These are phyloP conservation scores for Candida sp. DNA, from an alignment of 1,139 yeast species.

Conservation along the genomic window DNA sequence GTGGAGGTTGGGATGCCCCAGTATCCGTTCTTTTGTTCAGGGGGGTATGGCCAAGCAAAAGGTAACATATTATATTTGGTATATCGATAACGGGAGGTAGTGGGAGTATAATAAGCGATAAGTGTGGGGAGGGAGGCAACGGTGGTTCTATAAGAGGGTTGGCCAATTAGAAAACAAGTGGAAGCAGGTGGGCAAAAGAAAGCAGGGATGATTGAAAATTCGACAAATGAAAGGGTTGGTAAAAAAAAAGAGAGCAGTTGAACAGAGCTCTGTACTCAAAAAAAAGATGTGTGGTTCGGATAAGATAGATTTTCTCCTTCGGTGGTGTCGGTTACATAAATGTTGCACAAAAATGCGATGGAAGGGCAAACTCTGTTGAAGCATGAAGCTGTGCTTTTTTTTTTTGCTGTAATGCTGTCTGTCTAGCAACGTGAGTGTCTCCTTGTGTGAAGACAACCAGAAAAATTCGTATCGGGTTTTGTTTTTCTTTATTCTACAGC, in stretches of 20 bases:
- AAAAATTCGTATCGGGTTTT: no score
- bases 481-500: no score
- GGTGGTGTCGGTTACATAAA: slow-evolving; percentile 2
- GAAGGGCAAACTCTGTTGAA: neutral
- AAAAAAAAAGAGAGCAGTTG: neutral
- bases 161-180: neutral
- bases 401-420: neutral
- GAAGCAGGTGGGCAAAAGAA: neutral
- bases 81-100: neutral
- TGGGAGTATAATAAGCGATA: neutral
- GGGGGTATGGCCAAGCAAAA: slow-evolving; percentile 51
- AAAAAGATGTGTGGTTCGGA: neutral
- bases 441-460: no score
- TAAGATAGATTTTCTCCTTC: neutral
- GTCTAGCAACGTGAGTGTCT: no score
- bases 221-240: neutral
- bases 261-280: neutral
- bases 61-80: slow-evolving; percentile 37
- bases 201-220: neutral
- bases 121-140: neutral
- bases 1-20: slow-evolving; percentile 68
- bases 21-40: slow-evolving; percentile 44
- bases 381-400: neutral
- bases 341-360: neutral
- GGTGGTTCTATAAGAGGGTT: neutral